Evolutionary conservation across 768 basidiomycete genomes (phyloP).

Genomic region (Russula foetens): DNA sequence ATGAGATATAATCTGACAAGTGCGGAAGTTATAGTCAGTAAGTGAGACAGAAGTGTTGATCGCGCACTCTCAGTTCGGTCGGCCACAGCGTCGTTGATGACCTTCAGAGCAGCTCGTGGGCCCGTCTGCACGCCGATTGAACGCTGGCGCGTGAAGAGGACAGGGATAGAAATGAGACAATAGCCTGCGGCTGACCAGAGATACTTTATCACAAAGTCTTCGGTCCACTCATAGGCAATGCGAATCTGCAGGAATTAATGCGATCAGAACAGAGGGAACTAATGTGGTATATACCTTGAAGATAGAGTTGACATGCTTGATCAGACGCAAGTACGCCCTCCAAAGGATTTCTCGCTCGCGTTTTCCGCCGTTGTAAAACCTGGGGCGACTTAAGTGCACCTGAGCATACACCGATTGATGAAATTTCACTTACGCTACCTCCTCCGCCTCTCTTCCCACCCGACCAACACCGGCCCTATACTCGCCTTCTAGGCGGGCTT

Average conservation of each 20-base stretch:
- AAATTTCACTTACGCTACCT: slow-evolving; percentile 63
- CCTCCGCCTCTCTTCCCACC: slow-evolving; percentile 84
- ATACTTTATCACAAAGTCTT: slow-evolving; percentile 96
- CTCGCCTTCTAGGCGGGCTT: slow-evolving; percentile 85
- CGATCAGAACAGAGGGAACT: not conserved
- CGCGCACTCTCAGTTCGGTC: slow-evolving; percentile 40
- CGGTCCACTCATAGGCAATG: slow-evolving; percentile 91
- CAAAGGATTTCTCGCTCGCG: slow-evolving; percentile 79
- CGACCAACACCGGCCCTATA: slow-evolving; percentile 82
- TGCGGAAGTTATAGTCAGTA: too few relatives aligned
- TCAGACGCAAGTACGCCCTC: slow-evolving; percentile 67
- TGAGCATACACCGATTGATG: not conserved
- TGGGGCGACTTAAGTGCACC: slow-evolving; percentile 25
- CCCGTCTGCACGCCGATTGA: slow-evolving; percentile 23
- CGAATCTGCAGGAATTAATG: slow-evolving; percentile 48
- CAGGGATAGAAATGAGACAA: slow-evolving; percentile 82
- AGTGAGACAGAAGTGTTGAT: not conserved
- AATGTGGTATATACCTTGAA: slow-evolving; percentile 53
- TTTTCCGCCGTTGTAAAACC: slow-evolving; percentile 86
- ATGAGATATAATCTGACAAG: slow-evolving; percentile 76
- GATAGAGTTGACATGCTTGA: slow-evolving; percentile 85
- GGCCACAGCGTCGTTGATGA: slow-evolving; percentile 33
- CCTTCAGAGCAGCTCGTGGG: not conserved
- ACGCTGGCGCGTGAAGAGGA: slow-evolving; percentile 58
- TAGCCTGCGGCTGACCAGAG: slow-evolving; percentile 93